A percentile compares a stretch with the other conserved stretches of the same genome.
These are phyloP conservation scores for Mycena floridula DNA, from an alignment of 768 basidiomycete genomes.

Conservation along the genomic window DNA sequence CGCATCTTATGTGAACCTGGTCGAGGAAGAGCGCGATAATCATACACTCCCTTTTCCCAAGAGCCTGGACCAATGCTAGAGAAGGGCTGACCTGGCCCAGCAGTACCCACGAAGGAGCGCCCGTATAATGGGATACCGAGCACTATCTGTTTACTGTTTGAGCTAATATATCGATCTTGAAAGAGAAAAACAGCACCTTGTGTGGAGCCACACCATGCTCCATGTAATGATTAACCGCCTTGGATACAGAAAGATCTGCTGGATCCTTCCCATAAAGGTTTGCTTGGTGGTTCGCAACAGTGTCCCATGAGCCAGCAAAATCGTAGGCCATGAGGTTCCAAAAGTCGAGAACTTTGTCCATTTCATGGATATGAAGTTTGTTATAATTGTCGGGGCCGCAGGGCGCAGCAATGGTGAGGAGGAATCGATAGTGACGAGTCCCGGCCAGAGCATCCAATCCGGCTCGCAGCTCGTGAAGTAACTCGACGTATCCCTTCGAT, in stretches of 20 bases:
- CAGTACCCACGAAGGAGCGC: conserved; percentile 80
- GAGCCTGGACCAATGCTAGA: conserved; percentile 79
- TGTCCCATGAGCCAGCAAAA: conserved; percentile 78
- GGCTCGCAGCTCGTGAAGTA: conserved; percentile 68
- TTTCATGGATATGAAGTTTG: conserved; percentile 71
- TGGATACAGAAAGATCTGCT: conserved; percentile 54
- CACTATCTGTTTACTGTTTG: no score
- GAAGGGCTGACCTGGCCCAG: conserved; percentile 76
- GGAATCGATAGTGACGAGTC: conserved; percentile 53
- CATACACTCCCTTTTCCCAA: conserved; percentile 91
- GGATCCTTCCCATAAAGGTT: conserved; percentile 67
- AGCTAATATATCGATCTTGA: no score
- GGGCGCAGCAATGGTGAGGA: conserved; percentile 85
- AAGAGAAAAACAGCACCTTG: no score
- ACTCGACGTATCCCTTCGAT: conserved; percentile 77
- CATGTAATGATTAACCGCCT: conserved; percentile 66
- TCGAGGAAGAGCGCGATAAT: conserved; percentile 86
- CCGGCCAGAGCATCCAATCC: conserved; percentile 71
- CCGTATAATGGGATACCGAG: conserved; percentile 94
- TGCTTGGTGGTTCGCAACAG: conserved; percentile 75
- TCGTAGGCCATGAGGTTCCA: conserved; percentile 99
- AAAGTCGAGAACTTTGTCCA: conserved; percentile 87
- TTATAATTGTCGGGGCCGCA: conserved; percentile 85
- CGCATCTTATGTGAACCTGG: conserved; percentile 59
- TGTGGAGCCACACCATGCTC: conserved; percentile 62